A percentile compares a stretch with the other conserved stretches of the same genome.
phyloP scores from a whole-genome alignment of 148 eudicot genomes.

The Spergularia marina region DNA sequence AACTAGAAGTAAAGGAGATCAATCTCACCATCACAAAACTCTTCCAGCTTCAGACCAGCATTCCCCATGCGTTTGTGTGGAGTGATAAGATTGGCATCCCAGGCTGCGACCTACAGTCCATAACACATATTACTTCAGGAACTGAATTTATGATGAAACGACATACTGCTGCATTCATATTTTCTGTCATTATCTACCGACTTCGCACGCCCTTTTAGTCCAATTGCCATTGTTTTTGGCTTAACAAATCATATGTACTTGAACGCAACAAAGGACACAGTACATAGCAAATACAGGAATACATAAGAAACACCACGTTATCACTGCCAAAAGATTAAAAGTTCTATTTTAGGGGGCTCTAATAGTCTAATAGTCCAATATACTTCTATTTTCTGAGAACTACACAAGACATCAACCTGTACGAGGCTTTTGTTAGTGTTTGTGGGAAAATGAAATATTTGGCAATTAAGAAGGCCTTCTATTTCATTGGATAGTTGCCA shows the following conservation, averaged over 20 bases:
- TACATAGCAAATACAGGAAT: neutral
- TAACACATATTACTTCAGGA: constrained; percentile 8
- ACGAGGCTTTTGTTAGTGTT: neutral
- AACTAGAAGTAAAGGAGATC: neutral
- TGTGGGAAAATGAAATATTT: neutral
- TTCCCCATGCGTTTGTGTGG: constrained; percentile 99
- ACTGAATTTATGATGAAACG: neutral
- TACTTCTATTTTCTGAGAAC: neutral
- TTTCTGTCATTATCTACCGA: no score
- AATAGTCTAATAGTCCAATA: neutral
- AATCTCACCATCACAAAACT: constrained; percentile 80
- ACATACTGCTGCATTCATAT: neutral
- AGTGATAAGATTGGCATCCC: constrained; percentile 98
- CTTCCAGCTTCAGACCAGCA: constrained; percentile 51
- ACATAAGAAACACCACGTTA: neutral
- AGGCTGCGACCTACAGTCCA: constrained; percentile 75
- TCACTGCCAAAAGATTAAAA: neutral
- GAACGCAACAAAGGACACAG: neutral
- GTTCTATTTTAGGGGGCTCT: neutral
- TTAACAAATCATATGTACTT: neutral
- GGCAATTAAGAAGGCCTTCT: neutral
- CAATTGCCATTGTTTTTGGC: no score
- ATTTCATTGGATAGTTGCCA: neutral
- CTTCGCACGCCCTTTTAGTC: no score
- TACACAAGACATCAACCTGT: neutral